Evolutionary conservation across 1,284 basidiomycete genomes (phyloP).

Genomic region (Apiotrichum sp.): DNA sequence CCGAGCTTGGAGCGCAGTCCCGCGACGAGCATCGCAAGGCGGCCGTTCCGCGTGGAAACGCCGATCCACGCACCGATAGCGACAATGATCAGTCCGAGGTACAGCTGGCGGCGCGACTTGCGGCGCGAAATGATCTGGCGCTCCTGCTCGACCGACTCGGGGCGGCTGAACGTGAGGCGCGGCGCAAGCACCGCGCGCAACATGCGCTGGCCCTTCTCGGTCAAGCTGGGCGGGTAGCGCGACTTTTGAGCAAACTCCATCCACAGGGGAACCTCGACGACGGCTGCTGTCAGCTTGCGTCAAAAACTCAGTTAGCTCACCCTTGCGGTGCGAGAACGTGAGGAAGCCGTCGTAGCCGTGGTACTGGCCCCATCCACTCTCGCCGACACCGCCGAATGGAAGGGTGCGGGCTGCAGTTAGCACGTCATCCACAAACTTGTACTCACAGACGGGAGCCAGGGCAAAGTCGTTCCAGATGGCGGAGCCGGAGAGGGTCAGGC

Average conservation of each 20-base stretch:
- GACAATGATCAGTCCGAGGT: constrained; percentile 11
- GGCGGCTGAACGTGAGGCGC: constrained; percentile 26
- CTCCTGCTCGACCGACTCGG: constrained; percentile 38
- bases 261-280: constrained; percentile 33
- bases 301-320: constrained; percentile 17
- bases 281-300: constrained; percentile 16
- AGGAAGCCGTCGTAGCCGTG: constrained; percentile 44
- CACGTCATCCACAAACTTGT: not conserved
- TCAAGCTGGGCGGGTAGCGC: constrained; percentile 37
- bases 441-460: constrained; percentile 30
- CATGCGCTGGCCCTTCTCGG: constrained; percentile 15
- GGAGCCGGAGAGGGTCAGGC: constrained; percentile 39
- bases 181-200: constrained; percentile 27
- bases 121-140: constrained; percentile 6
- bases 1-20: constrained; percentile 3
- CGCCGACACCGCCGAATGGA: constrained; percentile 46
- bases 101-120: constrained; percentile 8
- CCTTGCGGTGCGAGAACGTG: constrained; percentile 43
- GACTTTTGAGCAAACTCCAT: constrained; percentile 18
- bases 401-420: constrained; percentile 29
- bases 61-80: constrained; percentile 15
- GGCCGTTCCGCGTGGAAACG: not conserved
- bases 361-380: constrained; percentile 44
- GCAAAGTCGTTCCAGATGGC: constrained; percentile 45
- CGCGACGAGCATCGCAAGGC: not conserved